Percentiles rank a stretch among this genome's conserved stretches.
Evolutionary conservation across 345 rosid genomes (phyloP).

Genomic region (Raphanus raphanistrum): DNA sequence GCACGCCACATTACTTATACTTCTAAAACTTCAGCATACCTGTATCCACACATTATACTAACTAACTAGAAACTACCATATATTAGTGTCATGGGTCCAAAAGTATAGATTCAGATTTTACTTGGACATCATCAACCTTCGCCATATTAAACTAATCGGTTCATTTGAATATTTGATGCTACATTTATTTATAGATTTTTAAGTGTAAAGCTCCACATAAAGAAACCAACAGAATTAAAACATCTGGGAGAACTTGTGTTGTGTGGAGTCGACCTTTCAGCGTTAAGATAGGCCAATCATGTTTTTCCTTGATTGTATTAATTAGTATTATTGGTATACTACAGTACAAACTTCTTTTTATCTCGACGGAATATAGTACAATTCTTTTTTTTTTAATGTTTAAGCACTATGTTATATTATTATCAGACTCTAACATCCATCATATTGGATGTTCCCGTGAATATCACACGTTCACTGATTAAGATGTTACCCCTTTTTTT

Average conservation of each 20-base stretch:
- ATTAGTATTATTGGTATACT: neutral
- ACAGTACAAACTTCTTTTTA: conserved; percentile 4
- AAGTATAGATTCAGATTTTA: conserved; percentile 19
- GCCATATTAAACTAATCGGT: conserved; percentile 9
- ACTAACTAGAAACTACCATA: conserved; percentile 35
- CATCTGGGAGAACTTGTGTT: conserved; percentile 34
- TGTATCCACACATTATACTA: conserved; percentile 2
- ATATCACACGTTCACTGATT: conserved; percentile 24
- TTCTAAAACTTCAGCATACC: conserved; percentile 27
- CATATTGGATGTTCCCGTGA: conserved; percentile 31
- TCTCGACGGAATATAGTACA: neutral
- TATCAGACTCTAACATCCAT: conserved; percentile 18
- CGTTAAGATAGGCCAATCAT: conserved; percentile 36
- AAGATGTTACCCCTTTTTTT: conserved; percentile 5
- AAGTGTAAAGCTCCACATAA: conserved; percentile 31
- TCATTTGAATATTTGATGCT: conserved; percentile 13
- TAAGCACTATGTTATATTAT: neutral
- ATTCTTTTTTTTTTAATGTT: neutral
- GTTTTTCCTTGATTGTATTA: neutral
- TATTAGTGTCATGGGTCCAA: conserved; percentile 18
- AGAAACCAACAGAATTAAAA: conserved; percentile 39
- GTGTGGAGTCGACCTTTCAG: conserved; percentile 44
- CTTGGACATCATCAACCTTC: conserved; percentile 20
- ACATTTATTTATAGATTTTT: conserved; percentile 5
- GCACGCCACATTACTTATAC: conserved; percentile 36